A percentile compares a stretch with the other conserved stretches of the same genome.
These are phyloP conservation scores for Picea abies DNA, from an alignment of 83 land plant genomes.

Conservation along the genomic window DNA sequence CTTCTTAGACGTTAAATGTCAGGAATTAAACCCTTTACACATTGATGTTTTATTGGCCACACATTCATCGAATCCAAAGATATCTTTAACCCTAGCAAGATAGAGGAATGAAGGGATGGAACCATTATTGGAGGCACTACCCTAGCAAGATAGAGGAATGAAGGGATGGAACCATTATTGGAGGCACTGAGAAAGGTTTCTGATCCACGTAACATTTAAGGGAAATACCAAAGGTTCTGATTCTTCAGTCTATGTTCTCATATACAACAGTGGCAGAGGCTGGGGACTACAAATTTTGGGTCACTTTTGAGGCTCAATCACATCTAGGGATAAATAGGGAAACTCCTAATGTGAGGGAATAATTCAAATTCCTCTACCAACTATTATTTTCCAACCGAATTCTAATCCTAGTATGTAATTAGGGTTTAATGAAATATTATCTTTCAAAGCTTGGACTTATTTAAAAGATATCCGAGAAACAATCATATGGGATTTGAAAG, in stretches of 20 bases:
- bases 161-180: too few relatives aligned
- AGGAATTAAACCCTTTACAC: conserved; percentile 70
- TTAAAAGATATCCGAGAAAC: too few relatives aligned
- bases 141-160: too few relatives aligned
- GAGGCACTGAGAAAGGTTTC: too few relatives aligned
- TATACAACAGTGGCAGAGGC: conserved; percentile 33
- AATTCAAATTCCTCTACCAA: neutral
- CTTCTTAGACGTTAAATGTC: conserved; percentile 51
- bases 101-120: neutral
- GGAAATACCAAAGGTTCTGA: conserved; percentile 24
- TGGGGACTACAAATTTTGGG: neutral
- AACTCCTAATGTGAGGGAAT: neutral
- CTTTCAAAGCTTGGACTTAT: too few relatives aligned
- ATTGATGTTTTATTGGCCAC: conserved; percentile 38
- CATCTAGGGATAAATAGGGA: neutral
- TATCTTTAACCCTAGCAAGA: neutral
- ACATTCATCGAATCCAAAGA: neutral
- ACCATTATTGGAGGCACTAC: too few relatives aligned
- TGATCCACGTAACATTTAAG: neutral
- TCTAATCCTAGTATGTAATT: too few relatives aligned
- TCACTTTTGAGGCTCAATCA: neutral
- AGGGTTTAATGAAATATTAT: too few relatives aligned
- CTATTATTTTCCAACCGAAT: too few relatives aligned
- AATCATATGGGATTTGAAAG: too few relatives aligned
- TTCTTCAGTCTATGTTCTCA: conserved; percentile 23